Conservation (phyloP, 805 yeast species). For the Teunomyces tritomae region DNA sequence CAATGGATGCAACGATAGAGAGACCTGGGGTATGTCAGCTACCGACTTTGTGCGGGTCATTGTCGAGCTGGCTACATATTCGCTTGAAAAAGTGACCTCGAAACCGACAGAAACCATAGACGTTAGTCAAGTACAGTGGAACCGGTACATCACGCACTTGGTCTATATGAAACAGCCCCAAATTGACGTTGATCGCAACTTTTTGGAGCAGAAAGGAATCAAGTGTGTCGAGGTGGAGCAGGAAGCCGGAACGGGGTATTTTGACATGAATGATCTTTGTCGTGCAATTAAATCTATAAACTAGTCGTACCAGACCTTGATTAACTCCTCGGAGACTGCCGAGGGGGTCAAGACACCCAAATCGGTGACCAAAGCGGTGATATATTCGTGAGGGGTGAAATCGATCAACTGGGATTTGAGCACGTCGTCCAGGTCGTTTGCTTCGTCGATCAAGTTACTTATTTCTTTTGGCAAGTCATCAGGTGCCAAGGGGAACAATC, state of each 20-base stretch:
- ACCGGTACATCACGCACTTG: slow-evolving; percentile 59
- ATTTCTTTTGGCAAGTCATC: slow-evolving; percentile 72
- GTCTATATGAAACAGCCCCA: slow-evolving; percentile 51
- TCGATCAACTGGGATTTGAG: slow-evolving; percentile 54
- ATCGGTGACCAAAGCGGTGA: slow-evolving; percentile 94
- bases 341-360: slow-evolving; percentile 95
- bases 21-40: slow-evolving; percentile 68
- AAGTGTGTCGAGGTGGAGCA: slow-evolving; percentile 42
- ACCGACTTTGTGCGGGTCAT: slow-evolving; percentile 56
- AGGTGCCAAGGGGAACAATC: slow-evolving; percentile 92
- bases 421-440: slow-evolving; percentile 18
- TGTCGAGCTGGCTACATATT: slow-evolving; percentile 54
- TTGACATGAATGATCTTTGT: slow-evolving; percentile 38
- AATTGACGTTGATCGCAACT: slow-evolving; percentile 46
- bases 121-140: slow-evolving; percentile 28
- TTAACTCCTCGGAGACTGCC: slow-evolving; percentile 97
- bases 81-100: slow-evolving; percentile 29
- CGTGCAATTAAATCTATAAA: slow-evolving; percentile 1
- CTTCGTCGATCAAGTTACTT: slow-evolving; percentile 20
- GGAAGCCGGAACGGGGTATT: slow-evolving; percentile 23
- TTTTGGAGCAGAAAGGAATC: slow-evolving; percentile 42
- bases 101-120: slow-evolving; percentile 10
- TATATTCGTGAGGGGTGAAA: slow-evolving; percentile 93
- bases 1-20: slow-evolving; percentile 78
- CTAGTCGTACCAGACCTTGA: slow-evolving; percentile 95